Percentiles rank a stretch among this genome's conserved stretches.
These are phyloP conservation scores for Mollisia scopiformis DNA, from an alignment of 2,329 filamentous ascomycete species.

Conservation along the genomic window DNA sequence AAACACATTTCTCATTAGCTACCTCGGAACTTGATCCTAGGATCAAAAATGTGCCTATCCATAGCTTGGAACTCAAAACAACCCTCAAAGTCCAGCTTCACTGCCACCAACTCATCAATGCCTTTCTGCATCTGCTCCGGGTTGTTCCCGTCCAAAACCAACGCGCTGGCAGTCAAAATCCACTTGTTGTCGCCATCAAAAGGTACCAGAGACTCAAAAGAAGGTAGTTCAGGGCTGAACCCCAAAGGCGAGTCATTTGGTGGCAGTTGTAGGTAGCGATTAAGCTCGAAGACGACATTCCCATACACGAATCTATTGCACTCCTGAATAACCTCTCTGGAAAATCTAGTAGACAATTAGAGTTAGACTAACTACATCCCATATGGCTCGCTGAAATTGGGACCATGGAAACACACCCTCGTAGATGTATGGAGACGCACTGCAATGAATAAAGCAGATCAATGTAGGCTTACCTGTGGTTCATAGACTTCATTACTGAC, in stretches of 20 bases:
- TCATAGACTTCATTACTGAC: conserved; percentile 53
- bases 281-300: conserved; percentile 33
- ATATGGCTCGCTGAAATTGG: no score
- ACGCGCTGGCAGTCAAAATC: conserved; percentile 57
- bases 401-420: no score
- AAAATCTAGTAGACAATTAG: conserved; percentile 30
- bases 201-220: conserved; percentile 50
- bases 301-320: conserved; percentile 33
- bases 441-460: neutral
- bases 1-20: neutral
- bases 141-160: conserved; percentile 58
- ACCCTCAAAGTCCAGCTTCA: conserved; percentile 51
- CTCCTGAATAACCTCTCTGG: conserved; percentile 27
- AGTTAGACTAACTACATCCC: no score
- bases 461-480: conserved; percentile 47
- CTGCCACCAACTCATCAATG: conserved; percentile 51
- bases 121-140: conserved; percentile 57
- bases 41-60: conserved; percentile 57
- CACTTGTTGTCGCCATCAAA: conserved; percentile 54
- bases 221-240: conserved; percentile 41
- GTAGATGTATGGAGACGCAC: no score
- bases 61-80: conserved; percentile 55
- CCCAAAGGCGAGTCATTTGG: conserved; percentile 26
- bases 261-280: conserved; percentile 30
- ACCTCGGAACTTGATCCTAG: conserved; percentile 40